Evolutionary conservation across 257 asterid species (phyloP).

Genomic region (Coffea eugenioides): DNA sequence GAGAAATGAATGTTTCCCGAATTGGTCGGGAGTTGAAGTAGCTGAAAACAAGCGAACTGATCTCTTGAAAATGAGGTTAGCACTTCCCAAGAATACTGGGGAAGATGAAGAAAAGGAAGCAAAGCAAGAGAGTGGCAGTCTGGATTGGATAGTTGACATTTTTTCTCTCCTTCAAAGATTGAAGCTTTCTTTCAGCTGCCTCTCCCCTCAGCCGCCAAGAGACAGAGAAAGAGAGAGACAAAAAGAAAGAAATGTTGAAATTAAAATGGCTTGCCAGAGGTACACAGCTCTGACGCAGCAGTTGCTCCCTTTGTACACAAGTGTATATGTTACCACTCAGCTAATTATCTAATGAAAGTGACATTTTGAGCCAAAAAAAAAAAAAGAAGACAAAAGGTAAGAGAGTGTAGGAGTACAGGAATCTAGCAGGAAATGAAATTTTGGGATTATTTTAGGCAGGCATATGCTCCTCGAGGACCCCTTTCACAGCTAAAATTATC

Average conservation of each 20-base stretch:
- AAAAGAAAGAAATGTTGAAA: background rate
- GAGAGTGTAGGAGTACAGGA: no score
- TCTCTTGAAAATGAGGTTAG: conserved; percentile 25
- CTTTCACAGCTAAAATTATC: no score
- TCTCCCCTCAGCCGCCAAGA: background rate
- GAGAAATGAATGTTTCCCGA: conserved; percentile 27
- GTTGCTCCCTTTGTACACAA: no score
- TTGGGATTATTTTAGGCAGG: no score
- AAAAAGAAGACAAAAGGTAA: no score
- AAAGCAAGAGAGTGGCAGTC: conserved; percentile 26
- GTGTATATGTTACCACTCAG: no score
- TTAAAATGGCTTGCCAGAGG: background rate
- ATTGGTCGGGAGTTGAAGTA: conserved; percentile 7
- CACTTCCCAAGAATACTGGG: conserved; percentile 29
- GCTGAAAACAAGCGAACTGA: conserved; percentile 24
- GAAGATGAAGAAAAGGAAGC: conserved; percentile 27
- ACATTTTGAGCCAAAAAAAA: no score
- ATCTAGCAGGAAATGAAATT: no score
- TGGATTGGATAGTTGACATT: conserved; percentile 55
- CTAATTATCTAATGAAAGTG: no score
- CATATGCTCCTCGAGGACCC: no score
- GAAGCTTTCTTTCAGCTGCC: background rate
- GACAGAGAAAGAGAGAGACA: background rate
- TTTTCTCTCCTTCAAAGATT: conserved; percentile 1
- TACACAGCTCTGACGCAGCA: no score